Percentiles rank a stretch among this genome's conserved stretches.
These are phyloP conservation scores for Proliferodiscus dingleyae DNA, from an alignment of 2,329 filamentous ascomycete species.

Conservation along the genomic window DNA sequence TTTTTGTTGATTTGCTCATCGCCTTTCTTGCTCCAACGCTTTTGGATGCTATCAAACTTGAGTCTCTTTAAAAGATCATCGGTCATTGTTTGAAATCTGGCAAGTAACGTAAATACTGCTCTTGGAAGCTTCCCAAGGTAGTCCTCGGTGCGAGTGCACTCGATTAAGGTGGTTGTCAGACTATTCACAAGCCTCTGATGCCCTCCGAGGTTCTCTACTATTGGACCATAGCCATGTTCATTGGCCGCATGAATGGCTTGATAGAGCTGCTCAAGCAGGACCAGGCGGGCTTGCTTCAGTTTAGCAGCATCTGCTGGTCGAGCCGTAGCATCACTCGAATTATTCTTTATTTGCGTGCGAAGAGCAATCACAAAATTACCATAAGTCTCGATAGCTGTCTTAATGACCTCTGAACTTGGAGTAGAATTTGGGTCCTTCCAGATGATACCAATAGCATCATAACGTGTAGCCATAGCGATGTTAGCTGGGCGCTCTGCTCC, in stretches of 20 bases:
- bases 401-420: constrained; percentile 25
- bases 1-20: constrained; percentile 59
- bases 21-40: constrained; percentile 57
- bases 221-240: constrained; percentile 48
- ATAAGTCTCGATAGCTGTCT: constrained; percentile 30
- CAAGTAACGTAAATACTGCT: constrained; percentile 54
- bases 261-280: constrained; percentile 45
- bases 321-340: constrained; percentile 21
- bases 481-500: constrained; percentile 35
- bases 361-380: constrained; percentile 26
- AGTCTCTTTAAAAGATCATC: constrained; percentile 55
- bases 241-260: constrained; percentile 50
- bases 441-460: constrained; percentile 50
- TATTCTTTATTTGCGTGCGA: constrained; percentile 28
- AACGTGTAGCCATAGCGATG: constrained; percentile 43
- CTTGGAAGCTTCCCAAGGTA: constrained; percentile 51
- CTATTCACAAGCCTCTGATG: constrained; percentile 53
- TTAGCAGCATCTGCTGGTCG: constrained; percentile 30
- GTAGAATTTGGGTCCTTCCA: constrained; percentile 37
- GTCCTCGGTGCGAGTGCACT: constrained; percentile 48
- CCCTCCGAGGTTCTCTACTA: constrained; percentile 53
- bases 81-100: constrained; percentile 53
- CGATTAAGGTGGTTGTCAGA: constrained; percentile 49
- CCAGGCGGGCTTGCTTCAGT: constrained; percentile 39
- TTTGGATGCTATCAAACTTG: constrained; percentile 61